Base-by-base conservation (phyloP, 495 filamentous ascomycete genomes). In the Penicillium nucicola region DNA sequence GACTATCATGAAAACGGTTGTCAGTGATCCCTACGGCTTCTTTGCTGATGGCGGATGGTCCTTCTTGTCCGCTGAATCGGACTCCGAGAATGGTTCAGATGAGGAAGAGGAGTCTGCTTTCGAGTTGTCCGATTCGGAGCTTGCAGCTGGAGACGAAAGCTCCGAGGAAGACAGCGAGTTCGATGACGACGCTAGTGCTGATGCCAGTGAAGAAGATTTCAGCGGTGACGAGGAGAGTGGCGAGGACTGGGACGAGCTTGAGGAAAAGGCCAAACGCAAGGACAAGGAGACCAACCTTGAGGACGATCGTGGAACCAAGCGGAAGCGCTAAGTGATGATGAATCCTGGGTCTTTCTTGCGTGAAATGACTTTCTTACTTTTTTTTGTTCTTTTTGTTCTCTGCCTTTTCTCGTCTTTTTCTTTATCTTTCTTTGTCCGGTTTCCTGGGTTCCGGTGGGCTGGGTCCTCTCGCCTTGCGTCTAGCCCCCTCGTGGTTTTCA, bases 1-100 rank as follows among this genome's bases (percentile, higher is more conserved):
- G 7, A 95, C 90, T 17, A 99, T 99, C 65, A 99, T 99, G 92
- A 99, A 99, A 77, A 99, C 95, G 0, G 91, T 99, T 14, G 89
- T 86, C 28, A 83, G 87, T 34, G 88, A 99, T 66, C 89, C 95
- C 7, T 92, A 97, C 60, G 81, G 84, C 48, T 99, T 99, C 82
- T 99, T 96, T 66, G 79, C 76, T 23, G 92, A 97, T 60, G 95
- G 95, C 22, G 95, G 95, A 19, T 99, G 95, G 95, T 86, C 84
- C 12, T 97, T 97, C 83, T 66, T 99, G 46, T 81, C 83, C 25
- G 86, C 85, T 46, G 92, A 97, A 34, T 89, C 85, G 1, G 95
- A 97, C 57, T 88, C 86, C 4, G 91, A 96, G 40, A 91, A 82
- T 44, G 82, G 75, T 0, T 84, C 84, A 0, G 84, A 88, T 14